Percentiles rank a stretch among this genome's conserved stretches.
Evolutionary conservation across 768 basidiomycete species (phyloP).

Genomic region (Leucogyrophana mollusca): DNA sequence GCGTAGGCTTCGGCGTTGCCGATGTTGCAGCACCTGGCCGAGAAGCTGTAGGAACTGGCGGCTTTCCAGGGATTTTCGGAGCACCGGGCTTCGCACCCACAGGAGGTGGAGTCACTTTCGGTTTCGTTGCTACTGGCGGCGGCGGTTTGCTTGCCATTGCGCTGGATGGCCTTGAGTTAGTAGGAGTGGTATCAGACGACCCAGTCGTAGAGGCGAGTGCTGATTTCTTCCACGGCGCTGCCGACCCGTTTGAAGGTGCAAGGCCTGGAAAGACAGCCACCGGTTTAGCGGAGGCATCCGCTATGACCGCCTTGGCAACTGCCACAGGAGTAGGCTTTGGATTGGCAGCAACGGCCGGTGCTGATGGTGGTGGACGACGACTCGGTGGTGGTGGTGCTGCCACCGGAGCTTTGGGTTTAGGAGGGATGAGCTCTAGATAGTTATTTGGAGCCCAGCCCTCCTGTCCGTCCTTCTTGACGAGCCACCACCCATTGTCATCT

Average conservation of each 20-base stretch:
- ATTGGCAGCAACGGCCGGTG: slow-evolving; percentile 35
- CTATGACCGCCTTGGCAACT: slow-evolving; percentile 41
- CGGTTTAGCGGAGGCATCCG: slow-evolving; percentile 70
- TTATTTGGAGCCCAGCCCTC: slow-evolving; percentile 98
- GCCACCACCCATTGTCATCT: slow-evolving; percentile 97
- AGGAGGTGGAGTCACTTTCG: slow-evolving; percentile 60
- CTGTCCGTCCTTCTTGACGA: slow-evolving; percentile 75
- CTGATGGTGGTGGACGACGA: slow-evolving; percentile 42
- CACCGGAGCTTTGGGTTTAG: slow-evolving; percentile 59
- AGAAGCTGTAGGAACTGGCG: slow-evolving; percentile 59
- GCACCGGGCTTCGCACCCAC: slow-evolving; percentile 52
- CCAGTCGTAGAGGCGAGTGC: slow-evolving; percentile 31
- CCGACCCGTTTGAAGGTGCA: slow-evolving; percentile 62
- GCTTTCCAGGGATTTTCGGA: slow-evolving; percentile 54
- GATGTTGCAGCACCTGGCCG: slow-evolving; percentile 45
- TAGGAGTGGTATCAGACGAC: slow-evolving; percentile 37
- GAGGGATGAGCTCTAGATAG: slow-evolving; percentile 81
- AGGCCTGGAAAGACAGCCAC: slow-evolving; percentile 82
- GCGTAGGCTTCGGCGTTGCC: slow-evolving; percentile 36
- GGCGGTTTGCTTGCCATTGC: slow-evolving; percentile 49
- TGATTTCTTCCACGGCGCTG: slow-evolving; percentile 73
- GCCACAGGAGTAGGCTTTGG: slow-evolving; percentile 35
- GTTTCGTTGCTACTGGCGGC: slow-evolving; percentile 64
- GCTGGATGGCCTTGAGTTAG: slow-evolving; percentile 51
- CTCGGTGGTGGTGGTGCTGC: slow-evolving; percentile 71